Conservation (phyloP, 345 rosid genomes). For the Schrenkiella parvula region DNA sequence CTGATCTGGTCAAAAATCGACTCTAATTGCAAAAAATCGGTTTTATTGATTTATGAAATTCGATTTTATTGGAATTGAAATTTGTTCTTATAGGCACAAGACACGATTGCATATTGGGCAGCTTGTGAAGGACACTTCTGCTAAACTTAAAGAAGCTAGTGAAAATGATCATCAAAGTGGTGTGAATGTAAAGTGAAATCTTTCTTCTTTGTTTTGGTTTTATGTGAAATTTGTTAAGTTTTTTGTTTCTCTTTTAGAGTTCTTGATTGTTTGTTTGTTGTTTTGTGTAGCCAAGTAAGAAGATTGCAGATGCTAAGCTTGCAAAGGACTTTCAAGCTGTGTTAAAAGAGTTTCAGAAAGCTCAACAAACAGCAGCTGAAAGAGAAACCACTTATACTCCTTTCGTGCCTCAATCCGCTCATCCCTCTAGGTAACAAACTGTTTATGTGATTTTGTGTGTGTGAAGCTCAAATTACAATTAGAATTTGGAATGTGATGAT, state of each 20-base stretch:
- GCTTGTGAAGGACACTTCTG: slow-evolving; percentile 92
- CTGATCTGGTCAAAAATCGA: background rate
- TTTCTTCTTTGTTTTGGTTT: background rate
- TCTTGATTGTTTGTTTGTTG: background rate
- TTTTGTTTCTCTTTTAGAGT: background rate
- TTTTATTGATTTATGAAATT: background rate
- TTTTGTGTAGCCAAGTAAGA: slow-evolving; percentile 71
- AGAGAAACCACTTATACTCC: slow-evolving; percentile 79
- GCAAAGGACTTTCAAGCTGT: slow-evolving; percentile 98
- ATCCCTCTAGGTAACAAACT: slow-evolving; percentile 25
- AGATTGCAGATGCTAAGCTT: slow-evolving; percentile 94
- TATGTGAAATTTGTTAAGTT: background rate
- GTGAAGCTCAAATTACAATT: background rate
- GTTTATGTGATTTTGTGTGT: background rate
- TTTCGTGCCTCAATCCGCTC: slow-evolving; percentile 40
- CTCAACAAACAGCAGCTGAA: slow-evolving; percentile 91
- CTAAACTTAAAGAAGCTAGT: slow-evolving; percentile 90
- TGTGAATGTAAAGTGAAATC: slow-evolving; percentile 46
- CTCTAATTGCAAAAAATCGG: background rate
- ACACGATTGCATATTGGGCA: slow-evolving; percentile 83
- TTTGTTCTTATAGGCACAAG: slow-evolving; percentile 54
- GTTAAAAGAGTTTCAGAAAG: slow-evolving; percentile 95
- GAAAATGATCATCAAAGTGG: slow-evolving; percentile 74
- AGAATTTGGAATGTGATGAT: background rate
- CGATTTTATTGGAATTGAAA: background rate